Evolutionary conservation across 2,329 filamentous ascomycete species (phyloP).

Genomic region (Orbilia brochopaga): DNA sequence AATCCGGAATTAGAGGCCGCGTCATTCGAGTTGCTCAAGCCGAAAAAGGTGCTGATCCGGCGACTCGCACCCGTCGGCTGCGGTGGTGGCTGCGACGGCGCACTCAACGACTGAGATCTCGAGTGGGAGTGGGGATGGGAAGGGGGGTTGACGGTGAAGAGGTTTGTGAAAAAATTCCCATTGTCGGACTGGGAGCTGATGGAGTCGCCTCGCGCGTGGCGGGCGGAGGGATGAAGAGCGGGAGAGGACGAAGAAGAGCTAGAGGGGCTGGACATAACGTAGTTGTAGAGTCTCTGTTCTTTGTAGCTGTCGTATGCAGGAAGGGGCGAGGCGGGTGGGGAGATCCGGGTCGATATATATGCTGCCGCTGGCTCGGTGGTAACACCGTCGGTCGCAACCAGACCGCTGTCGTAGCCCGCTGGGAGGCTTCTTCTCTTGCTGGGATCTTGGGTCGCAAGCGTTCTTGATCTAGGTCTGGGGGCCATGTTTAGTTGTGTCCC

Average conservation of each 20-base stretch:
- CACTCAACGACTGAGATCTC: conserved; percentile 22
- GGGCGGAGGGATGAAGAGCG: conserved; percentile 8
- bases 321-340: conserved; percentile 32
- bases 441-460: conserved; percentile 20
- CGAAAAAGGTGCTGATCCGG: conserved; percentile 39
- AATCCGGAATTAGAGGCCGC: conserved; percentile 41
- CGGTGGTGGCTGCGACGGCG: no score
- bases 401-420: conserved; percentile 15
- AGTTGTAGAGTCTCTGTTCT: conserved; percentile 49
- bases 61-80: conserved; percentile 23
- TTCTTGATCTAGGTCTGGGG: conserved; percentile 40
- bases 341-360: conserved; percentile 47
- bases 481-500: conserved; percentile 19
- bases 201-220: conserved; percentile 30
- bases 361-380: conserved; percentile 48
- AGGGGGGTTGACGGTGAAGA: conserved; percentile 25
- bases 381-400: conserved; percentile 10
- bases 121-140: conserved; percentile 22
- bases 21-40: conserved; percentile 33
- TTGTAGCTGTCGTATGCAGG: conserved; percentile 45
- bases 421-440: conserved; percentile 23
- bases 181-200: conserved; percentile 30
- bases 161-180: conserved; percentile 42
- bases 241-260: conserved; percentile 5
- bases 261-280: conserved; percentile 42